Evolutionary conservation across 2,329 filamentous ascomycete genomes (phyloP), one percentile per base, ranked within the genome.

Genomic region (Fonsecaea nubica): DNA sequence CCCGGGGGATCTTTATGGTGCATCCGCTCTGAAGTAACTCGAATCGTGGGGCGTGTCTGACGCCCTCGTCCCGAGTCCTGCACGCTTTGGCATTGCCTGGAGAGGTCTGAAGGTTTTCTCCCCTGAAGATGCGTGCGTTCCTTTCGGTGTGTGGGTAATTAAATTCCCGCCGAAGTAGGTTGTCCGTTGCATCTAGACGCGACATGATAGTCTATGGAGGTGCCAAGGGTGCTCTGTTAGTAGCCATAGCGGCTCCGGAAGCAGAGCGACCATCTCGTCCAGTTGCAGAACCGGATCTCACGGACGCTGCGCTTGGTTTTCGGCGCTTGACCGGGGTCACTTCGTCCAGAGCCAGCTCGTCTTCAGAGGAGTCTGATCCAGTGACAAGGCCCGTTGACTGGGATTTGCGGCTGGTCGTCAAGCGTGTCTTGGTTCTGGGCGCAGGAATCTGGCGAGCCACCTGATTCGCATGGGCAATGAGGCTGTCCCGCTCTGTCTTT

Each of bases 301-400:
- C 10, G 12, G 38, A 40, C 38, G 38, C 38, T 18, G 48, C 12
- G 33, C 32, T 35, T 21, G 12, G 54, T 57, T 18, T 57, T 33
- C 12, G 18, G 35, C 54, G 54, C 35, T 57, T 38, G 33, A 38
- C 35, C 12, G 32, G 30, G 9, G 30, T 25, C 3, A 36, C 32
- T 13, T 57, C 30, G 12, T 35, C 93, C 93, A 6, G 40, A 21
- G 93, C 96, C 80, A 62, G 59, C 36, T 63, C 45, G 50, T 64
- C 48, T 40, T 56, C 35, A 5, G 56, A 62, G 50, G 56, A 40
- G 53, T 63, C 45, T 42, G 55, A 63, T 18, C 18, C 12, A 21
- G 36, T 42, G 13, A 64, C 32, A 13, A 64, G 18, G 35, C 35
- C 38, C 48, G 21, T 40, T 13, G 63, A 65, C 58, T 33, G 50